Evolutionary conservation across 208 protist genomes (phyloP).

Genomic region (Crithidia expoeki): DNA sequence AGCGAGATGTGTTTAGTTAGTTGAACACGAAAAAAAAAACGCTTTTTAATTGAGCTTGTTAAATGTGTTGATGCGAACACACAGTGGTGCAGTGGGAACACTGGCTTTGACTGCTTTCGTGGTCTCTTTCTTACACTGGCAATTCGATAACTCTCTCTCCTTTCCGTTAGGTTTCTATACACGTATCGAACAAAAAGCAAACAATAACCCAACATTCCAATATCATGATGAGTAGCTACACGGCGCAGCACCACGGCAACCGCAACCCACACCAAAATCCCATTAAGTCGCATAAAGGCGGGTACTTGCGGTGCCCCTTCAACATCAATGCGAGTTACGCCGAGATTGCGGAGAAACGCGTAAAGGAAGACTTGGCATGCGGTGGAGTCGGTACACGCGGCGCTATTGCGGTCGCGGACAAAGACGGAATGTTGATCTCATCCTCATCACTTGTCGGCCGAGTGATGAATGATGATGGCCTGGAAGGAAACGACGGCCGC

Average conservation of each 20-base stretch:
- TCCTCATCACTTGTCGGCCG: not conserved
- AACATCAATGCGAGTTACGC: conserved; percentile 52
- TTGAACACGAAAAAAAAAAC: not conserved
- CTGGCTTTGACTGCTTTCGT: too few relatives aligned
- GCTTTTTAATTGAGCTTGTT: too few relatives aligned
- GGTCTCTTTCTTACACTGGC: too few relatives aligned
- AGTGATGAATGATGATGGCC: conserved; percentile 18
- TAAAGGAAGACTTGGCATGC: conserved; percentile 30
- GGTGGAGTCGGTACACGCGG: conserved; percentile 2
- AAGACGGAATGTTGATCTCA: conserved; percentile 14
- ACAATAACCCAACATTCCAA: too few relatives aligned
- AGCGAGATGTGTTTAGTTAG: too few relatives aligned
- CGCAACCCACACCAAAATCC: conserved; percentile 37
- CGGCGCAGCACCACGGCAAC: conserved; percentile 25
- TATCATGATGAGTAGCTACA: conserved; percentile 27
- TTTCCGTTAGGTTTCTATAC: too few relatives aligned
- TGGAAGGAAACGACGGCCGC: conserved; percentile 35
- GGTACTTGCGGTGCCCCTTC: conserved; percentile 80
- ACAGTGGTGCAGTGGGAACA: too few relatives aligned
- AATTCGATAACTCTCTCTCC: too few relatives aligned
- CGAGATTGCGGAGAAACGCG: conserved; percentile 49
- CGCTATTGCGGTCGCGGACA: conserved; percentile 14
- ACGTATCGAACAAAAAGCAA: too few relatives aligned
- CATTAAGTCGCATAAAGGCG: conserved; percentile 59
- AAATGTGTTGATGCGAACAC: too few relatives aligned